Conservation (phyloP, 805 yeast genomes). For the Myxozyma geophila region DNA sequence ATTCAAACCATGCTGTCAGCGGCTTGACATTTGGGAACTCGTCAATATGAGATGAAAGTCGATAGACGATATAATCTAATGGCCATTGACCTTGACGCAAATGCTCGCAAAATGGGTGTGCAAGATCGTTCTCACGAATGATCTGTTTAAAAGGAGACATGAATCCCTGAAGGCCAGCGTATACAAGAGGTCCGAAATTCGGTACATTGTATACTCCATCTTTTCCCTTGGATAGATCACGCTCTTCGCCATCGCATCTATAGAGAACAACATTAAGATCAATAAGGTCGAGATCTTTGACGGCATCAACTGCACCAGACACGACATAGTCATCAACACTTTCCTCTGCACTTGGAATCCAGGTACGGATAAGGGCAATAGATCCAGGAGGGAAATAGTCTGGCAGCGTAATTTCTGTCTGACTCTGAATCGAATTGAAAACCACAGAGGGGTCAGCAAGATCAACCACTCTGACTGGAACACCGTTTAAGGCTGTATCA, state of each 20-base stretch:
- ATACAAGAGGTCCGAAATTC: conserved; percentile 68
- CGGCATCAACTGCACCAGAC: conserved; percentile 76
- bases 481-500: conserved; percentile 56
- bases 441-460: conserved; percentile 57
- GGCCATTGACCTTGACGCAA: conserved; percentile 90
- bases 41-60: conserved; percentile 61
- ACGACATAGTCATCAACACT: conserved; percentile 64
- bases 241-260: conserved; percentile 83
- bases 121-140: conserved; percentile 72
- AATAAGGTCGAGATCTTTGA: conserved; percentile 60
- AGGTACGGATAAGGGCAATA: conserved; percentile 79
- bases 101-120: conserved; percentile 82
- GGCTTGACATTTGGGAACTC: conserved; percentile 54
- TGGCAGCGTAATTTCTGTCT: conserved; percentile 63
- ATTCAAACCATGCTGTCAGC: conserved; percentile 71
- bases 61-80: conserved; percentile 67
- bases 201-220: conserved; percentile 81
- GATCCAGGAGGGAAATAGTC: conserved; percentile 84
- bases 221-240: conserved; percentile 72
- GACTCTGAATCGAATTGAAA: conserved; percentile 49
- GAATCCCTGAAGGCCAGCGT: conserved; percentile 96
- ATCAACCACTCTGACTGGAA: conserved; percentile 65
- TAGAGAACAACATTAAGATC: conserved; percentile 78
- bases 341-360: conserved; percentile 66
- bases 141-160: conserved; percentile 65